A percentile compares a stretch with the other conserved stretches of the same genome.
These are phyloP conservation scores for Trifolium repens DNA, from an alignment of 306 rosid genomes.

Conservation along the genomic window DNA sequence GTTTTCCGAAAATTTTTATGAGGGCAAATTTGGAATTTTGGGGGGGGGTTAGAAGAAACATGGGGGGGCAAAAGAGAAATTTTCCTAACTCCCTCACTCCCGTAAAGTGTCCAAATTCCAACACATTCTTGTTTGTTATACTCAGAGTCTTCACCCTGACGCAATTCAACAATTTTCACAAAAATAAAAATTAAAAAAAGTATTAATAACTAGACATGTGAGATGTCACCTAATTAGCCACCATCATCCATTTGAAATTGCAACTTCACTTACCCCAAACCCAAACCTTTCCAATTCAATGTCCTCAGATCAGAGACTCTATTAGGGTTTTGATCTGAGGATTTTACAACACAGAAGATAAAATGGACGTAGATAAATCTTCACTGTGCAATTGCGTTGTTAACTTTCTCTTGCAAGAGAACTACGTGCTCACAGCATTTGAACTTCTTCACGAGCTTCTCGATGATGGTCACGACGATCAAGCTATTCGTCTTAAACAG, in stretches of 20 bases:
- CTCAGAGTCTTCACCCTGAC: not conserved
- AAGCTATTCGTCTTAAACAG: conserved; percentile 90
- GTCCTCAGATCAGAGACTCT: conserved; percentile 40
- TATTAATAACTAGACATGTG: not conserved
- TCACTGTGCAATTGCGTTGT: conserved; percentile 97
- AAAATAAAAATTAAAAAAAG: not conserved
- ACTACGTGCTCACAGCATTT: conserved; percentile 85
- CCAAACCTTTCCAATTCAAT: conserved; percentile 42
- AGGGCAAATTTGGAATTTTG: too few species aligned
- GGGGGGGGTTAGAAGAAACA: too few species aligned
- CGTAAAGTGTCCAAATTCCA: not conserved
- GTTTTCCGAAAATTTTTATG: too few species aligned
- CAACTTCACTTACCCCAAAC: conserved; percentile 32
- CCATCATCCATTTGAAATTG: conserved; percentile 4
- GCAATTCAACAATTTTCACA: not conserved
- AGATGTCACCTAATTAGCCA: conserved; percentile 26
- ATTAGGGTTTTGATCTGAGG: conserved; percentile 44
- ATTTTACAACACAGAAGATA: not conserved
- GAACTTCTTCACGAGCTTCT: conserved; percentile 99
- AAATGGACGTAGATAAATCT: conserved; percentile 89
- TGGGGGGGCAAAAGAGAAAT: too few species aligned
- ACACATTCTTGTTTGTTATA: not conserved
- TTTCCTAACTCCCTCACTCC: too few species aligned
- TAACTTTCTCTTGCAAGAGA: conserved; percentile 93
- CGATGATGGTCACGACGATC: conserved; percentile 82